A percentile compares a stretch with the other conserved stretches of the same genome.
These are phyloP conservation scores for Xylaria sp. DNA, from an alignment of 2,329 filamentous ascomycete genomes.

Conservation along the genomic window DNA sequence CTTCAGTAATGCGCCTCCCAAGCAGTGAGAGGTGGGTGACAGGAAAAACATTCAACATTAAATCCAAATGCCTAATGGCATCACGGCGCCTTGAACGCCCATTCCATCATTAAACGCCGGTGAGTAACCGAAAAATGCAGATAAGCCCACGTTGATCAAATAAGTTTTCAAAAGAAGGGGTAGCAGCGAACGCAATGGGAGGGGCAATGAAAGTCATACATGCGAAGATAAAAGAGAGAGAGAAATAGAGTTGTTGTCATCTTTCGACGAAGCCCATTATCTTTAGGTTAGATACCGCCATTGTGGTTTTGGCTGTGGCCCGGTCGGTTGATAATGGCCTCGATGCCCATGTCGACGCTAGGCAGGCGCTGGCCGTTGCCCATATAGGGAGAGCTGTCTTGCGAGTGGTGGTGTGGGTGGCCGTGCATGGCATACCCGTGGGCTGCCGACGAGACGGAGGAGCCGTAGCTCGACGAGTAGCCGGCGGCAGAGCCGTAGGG, in stretches of 20 bases:
- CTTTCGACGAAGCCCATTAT: background rate
- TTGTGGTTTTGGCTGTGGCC: constrained; percentile 35
- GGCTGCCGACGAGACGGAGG: constrained; percentile 59
- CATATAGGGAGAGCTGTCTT: constrained; percentile 61
- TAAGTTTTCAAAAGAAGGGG: constrained; percentile 15
- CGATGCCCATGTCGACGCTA: constrained; percentile 71
- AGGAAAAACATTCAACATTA: constrained; percentile 14
- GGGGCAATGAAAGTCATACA: constrained; percentile 24
- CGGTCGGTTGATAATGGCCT: constrained; percentile 66
- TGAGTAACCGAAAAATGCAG: constrained; percentile 24
- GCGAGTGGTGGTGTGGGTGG: constrained; percentile 49
- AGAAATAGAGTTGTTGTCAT: constrained; percentile 1
- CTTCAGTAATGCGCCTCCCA: constrained; percentile 12
- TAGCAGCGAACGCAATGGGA: background rate
- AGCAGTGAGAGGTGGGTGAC: background rate
- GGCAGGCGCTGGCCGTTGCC: constrained; percentile 60
- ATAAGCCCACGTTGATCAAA: constrained; percentile 6
- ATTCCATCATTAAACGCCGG: constrained; percentile 18
- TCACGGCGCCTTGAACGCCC: constrained; percentile 26
- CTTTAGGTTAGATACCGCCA: constrained; percentile 30
- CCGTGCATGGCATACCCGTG: constrained; percentile 44
- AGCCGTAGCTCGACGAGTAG: constrained; percentile 60
- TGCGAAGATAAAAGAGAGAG: constrained; percentile 12
- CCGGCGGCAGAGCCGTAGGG: constrained; percentile 39
- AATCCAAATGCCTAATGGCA: constrained; percentile 7